Conservation (phyloP, 352 stramenopile species). For the Blastocystis sp. region DNA sequence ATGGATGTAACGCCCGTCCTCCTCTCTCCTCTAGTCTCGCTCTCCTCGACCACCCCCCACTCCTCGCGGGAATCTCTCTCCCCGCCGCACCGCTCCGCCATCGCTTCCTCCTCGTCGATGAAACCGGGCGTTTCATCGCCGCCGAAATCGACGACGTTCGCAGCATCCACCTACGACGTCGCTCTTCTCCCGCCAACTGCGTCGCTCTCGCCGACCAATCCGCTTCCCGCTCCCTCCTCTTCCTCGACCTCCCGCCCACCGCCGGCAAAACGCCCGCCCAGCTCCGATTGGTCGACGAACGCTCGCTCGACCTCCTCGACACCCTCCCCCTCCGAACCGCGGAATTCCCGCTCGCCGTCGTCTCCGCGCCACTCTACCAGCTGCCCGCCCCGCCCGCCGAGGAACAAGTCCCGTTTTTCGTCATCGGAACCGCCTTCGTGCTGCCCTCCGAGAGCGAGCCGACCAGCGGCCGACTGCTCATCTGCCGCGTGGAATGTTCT, state of each 20-base stretch:
- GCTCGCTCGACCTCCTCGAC: not conserved
- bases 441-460: slow-evolving; percentile 25
- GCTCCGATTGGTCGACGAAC: not conserved
- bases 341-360: not conserved
- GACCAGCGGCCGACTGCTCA: not conserved
- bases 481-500: not conserved
- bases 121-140: not conserved
- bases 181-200: not conserved
- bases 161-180: not conserved
- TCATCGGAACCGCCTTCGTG: slow-evolving; percentile 20
- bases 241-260: not conserved
- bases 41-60: not conserved
- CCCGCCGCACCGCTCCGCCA: not conserved
- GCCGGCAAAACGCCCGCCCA: not conserved
- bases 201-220: not conserved
- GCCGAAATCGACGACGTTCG: slow-evolving; percentile 12
- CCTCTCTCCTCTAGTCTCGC: not conserved
- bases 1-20: slow-evolving; percentile 7
- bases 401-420: not conserved
- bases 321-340: not conserved
- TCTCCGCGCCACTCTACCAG: not conserved
- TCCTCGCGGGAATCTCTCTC: not conserved
- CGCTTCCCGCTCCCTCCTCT: not conserved
- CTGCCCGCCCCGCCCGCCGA: not conserved
- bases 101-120: slow-evolving; percentile 3